A percentile compares a stretch with the other conserved stretches of the same genome.
These are phyloP conservation scores for Geotrichum europaeum DNA, from an alignment of 1,139 yeast genomes.

Conservation along the genomic window DNA sequence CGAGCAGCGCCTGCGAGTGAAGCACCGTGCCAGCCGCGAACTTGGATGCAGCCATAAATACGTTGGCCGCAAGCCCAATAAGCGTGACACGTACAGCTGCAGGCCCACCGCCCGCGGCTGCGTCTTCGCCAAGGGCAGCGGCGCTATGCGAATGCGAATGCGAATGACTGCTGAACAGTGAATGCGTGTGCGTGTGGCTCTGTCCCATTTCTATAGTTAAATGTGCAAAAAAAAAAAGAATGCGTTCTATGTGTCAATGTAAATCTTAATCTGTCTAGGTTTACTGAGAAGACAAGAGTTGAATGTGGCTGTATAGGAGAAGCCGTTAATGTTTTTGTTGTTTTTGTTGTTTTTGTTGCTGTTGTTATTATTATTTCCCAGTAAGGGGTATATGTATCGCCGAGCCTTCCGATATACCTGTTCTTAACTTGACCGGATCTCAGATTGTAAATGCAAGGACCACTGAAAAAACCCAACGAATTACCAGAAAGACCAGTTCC, in stretches of 20 bases:
- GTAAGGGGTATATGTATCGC: constrained; percentile 18
- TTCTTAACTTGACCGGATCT: background rate
- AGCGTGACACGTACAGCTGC: constrained; percentile 93
- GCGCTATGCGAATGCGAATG: constrained; percentile 26
- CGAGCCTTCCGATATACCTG: constrained; percentile 20
- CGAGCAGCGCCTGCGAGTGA: constrained; percentile 89
- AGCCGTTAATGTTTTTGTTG: background rate
- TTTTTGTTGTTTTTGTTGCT: background rate
- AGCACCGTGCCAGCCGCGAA: constrained; percentile 84
- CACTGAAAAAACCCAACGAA: background rate
- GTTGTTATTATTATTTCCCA: background rate
- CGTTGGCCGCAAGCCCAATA: constrained; percentile 79
- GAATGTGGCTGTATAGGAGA: background rate
- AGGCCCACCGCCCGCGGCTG: constrained; percentile 41
- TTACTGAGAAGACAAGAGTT: background rate
- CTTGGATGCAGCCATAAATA: constrained; percentile 83
- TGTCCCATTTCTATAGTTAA: background rate
- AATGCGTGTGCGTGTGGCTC: constrained; percentile 7
- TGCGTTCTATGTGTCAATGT: background rate
- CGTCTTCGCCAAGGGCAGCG: constrained; percentile 26
- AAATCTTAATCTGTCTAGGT: background rate
- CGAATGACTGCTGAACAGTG: constrained; percentile 19
- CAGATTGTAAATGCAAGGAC: background rate
- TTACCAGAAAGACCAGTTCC: too few relatives aligned
- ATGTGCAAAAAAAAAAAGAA: background rate